phyloP scores from a whole-genome alignment of 768 basidiomycete genomes.

The Russula compacta region DNA sequence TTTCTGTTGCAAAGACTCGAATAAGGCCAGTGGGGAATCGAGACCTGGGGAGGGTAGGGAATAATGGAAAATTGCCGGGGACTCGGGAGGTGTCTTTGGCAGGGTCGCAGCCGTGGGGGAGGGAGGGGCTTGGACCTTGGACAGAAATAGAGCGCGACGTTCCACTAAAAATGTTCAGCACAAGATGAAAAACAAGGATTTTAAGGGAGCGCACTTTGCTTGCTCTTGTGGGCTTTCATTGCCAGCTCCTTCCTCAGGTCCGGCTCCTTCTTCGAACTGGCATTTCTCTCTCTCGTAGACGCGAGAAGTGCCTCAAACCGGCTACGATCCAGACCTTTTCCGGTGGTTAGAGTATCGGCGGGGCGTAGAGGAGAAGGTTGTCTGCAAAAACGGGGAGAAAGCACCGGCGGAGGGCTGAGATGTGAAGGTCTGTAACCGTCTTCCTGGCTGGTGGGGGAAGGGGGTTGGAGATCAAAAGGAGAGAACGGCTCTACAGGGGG shows the following conservation, averaged over 20 bases:
- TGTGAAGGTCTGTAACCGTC: slow-evolving; percentile 50
- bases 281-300: slow-evolving; percentile 49
- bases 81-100: slow-evolving; percentile 61
- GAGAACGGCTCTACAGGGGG: slow-evolving; percentile 47
- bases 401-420: slow-evolving; percentile 47
- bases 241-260: slow-evolving; percentile 71
- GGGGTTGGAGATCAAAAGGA: slow-evolving; percentile 38
- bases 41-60: slow-evolving; percentile 61
- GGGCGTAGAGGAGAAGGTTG: slow-evolving; percentile 46
- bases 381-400: slow-evolving; percentile 33
- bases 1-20: slow-evolving; percentile 35
- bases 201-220: slow-evolving; percentile 48
- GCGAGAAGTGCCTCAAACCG: slow-evolving; percentile 58
- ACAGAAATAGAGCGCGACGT: slow-evolving; percentile 66
- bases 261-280: slow-evolving; percentile 36
- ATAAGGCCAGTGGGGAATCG: slow-evolving; percentile 51
- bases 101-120: slow-evolving; percentile 47
- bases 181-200: neutral
- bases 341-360: slow-evolving; percentile 27
- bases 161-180: slow-evolving; percentile 39
- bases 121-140: slow-evolving; percentile 60
- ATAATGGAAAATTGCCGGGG: slow-evolving; percentile 60
- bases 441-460: slow-evolving; percentile 27
- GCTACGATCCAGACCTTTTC: slow-evolving; percentile 51
- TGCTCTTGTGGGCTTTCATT: slow-evolving; percentile 60